Evolutionary conservation across 2,329 filamentous ascomycete species (phyloP).

Genomic region (Trichoderma brevicompactum): DNA sequence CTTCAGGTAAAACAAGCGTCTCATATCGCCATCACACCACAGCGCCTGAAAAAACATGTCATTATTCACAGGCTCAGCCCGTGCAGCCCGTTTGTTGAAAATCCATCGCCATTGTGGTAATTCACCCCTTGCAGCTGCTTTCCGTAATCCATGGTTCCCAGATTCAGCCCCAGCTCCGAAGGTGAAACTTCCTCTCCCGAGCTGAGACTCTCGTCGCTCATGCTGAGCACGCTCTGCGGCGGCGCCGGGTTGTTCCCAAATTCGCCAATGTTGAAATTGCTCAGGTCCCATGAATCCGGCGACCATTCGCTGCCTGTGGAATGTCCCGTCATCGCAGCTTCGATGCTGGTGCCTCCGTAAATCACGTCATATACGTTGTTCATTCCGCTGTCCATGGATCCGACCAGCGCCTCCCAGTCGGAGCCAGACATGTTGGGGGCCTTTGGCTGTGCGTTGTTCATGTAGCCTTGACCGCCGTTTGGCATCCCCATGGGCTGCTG

Average conservation of each 20-base stretch:
- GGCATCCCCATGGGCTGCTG: constrained; percentile 15
- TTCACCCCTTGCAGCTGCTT: constrained; percentile 35
- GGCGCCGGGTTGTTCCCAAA: constrained; percentile 48
- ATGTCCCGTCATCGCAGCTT: constrained; percentile 50
- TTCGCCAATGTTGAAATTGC: constrained; percentile 56
- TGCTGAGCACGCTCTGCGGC: constrained; percentile 58
- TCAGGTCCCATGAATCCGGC: constrained; percentile 61
- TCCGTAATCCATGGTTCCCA: constrained; percentile 44
- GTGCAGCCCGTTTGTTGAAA: constrained; percentile 21
- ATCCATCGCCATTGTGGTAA: constrained; percentile 22
- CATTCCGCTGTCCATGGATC: constrained; percentile 77
- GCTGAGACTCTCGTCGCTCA: constrained; percentile 63
- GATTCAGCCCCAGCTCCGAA: constrained; percentile 51
- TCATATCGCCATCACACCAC: constrained; percentile 21
- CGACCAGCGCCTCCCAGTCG: constrained; percentile 83
- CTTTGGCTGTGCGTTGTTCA: constrained; percentile 38
- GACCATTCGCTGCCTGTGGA: constrained; percentile 55
- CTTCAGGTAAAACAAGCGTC: background rate
- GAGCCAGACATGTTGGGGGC: constrained; percentile 58
- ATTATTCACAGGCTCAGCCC: constrained; percentile 19
- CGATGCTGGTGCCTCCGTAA: constrained; percentile 67
- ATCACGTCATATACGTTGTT: constrained; percentile 85
- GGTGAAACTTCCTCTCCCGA: constrained; percentile 57
- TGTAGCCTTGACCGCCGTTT: constrained; percentile 20
- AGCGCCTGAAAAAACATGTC: constrained; percentile 18